These are phyloP conservation scores for Lathyrus tuberosus DNA, from an alignment of 306 rosid species.

Conservation along the genomic window DNA sequence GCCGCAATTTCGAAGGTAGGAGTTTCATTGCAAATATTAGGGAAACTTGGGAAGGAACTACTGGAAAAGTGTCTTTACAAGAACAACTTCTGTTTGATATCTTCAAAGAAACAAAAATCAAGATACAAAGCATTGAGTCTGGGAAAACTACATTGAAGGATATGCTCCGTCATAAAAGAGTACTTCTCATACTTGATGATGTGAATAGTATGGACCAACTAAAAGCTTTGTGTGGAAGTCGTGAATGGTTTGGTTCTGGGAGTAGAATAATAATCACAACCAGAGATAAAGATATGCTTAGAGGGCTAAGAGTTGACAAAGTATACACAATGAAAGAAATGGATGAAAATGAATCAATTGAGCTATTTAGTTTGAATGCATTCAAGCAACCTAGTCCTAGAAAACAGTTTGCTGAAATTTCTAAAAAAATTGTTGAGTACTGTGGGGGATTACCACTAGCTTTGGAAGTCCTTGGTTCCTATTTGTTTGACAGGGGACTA, in stretches of 20 bases:
- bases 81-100: not conserved
- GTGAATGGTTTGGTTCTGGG: not conserved
- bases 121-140: not conserved
- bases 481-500: not conserved
- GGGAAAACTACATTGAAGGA: not conserved
- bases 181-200: not conserved
- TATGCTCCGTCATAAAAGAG: not conserved
- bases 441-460: not conserved
- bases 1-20: not conserved
- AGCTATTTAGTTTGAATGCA: constrained; percentile 7
- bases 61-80: not conserved
- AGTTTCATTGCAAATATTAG: not conserved
- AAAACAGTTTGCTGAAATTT: not conserved
- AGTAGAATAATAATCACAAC: not conserved
- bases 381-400: not conserved
- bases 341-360: not conserved
- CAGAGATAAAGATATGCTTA: not conserved
- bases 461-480: not conserved
- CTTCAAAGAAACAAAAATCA: not conserved
- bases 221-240: not conserved
- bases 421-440: not conserved
- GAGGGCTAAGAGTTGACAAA: not conserved
- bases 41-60: not conserved
- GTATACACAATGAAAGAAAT: not conserved
- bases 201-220: not conserved